phyloP scores from a whole-genome alignment of 2,329 filamentous ascomycete species.

The Calonectria naviculata region DNA sequence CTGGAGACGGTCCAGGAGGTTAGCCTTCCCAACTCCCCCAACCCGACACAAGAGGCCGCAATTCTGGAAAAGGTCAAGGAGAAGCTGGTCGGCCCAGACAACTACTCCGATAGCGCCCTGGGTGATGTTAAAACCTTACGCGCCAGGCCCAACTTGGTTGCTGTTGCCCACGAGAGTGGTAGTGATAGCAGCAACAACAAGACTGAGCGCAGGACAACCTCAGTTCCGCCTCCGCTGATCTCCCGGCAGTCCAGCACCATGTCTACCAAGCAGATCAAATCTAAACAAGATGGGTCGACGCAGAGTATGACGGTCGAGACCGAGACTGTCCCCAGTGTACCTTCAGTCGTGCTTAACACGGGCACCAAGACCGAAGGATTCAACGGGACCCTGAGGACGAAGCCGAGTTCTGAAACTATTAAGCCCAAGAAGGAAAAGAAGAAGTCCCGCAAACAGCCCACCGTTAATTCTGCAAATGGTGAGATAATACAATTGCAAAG shows the following conservation, averaged over 20 bases:
- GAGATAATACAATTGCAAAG: conserved; percentile 22
- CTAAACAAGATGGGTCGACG: conserved; percentile 80
- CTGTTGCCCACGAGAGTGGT: conserved; percentile 66
- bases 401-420: conserved; percentile 95
- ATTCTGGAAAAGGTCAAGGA: conserved; percentile 63
- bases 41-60: conserved; percentile 55
- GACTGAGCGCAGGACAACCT: conserved; percentile 55
- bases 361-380: conserved; percentile 72
- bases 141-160: conserved; percentile 57
- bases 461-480: conserved; percentile 79
- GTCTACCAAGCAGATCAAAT: conserved; percentile 75
- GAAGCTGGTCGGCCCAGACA: conserved; percentile 55
- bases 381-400: conserved; percentile 82
- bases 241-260: conserved; percentile 73
- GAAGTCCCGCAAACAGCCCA: conserved; percentile 77
- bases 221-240: conserved; percentile 63
- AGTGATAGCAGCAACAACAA: conserved; percentile 72
- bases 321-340: conserved; percentile 92
- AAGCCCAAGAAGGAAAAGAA: conserved; percentile 94
- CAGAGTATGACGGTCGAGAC: conserved; percentile 98
- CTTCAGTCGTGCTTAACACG: conserved; percentile 80
- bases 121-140: conserved; percentile 55
- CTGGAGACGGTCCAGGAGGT: conserved; percentile 94
- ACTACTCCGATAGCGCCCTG: conserved; percentile 54
- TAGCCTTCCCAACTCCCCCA: conserved; percentile 80